These are phyloP conservation scores for Aureoboletus auriporus DNA, from an alignment of 768 basidiomycete species.

Conservation along the genomic window DNA sequence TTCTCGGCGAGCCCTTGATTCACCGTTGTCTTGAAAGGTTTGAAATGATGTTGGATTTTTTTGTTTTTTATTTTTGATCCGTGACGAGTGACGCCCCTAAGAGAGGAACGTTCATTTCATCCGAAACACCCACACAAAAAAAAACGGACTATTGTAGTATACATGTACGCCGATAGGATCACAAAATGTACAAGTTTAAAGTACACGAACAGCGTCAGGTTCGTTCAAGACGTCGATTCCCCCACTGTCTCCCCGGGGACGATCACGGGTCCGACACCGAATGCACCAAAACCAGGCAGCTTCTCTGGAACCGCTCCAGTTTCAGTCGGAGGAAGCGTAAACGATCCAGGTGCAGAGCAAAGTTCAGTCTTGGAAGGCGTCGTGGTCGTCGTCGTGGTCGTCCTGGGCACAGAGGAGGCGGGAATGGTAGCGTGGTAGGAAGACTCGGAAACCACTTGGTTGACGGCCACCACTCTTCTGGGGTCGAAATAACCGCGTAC, in stretches of 20 bases:
- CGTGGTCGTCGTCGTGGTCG: neutral
- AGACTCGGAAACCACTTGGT: conserved; percentile 31
- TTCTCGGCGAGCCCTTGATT: neutral
- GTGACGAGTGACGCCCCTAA: conserved; percentile 1
- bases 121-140: neutral
- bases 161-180: neutral
- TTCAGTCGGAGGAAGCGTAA: conserved; percentile 19
- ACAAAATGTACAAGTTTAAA: conserved; percentile 2
- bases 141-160: neutral
- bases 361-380: conserved; percentile 15
- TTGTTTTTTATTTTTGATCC: neutral
- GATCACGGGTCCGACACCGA: conserved; percentile 26
- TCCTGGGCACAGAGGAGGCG: conserved; percentile 14
- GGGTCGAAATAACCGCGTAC: conserved; percentile 33
- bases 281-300: conserved; percentile 25
- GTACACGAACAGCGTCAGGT: neutral
- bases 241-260: conserved; percentile 26
- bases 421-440: conserved; percentile 24
- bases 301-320: conserved; percentile 18
- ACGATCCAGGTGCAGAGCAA: conserved; percentile 18
- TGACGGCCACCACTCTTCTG: conserved; percentile 27
- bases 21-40: neutral
- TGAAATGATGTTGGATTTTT: too few relatives aligned
- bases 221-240: conserved; percentile 4
- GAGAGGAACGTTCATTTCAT: neutral